phyloP scores from a whole-genome alignment of 2,329 filamentous ascomycete genomes.

The Trichocomaceae sp. region DNA sequence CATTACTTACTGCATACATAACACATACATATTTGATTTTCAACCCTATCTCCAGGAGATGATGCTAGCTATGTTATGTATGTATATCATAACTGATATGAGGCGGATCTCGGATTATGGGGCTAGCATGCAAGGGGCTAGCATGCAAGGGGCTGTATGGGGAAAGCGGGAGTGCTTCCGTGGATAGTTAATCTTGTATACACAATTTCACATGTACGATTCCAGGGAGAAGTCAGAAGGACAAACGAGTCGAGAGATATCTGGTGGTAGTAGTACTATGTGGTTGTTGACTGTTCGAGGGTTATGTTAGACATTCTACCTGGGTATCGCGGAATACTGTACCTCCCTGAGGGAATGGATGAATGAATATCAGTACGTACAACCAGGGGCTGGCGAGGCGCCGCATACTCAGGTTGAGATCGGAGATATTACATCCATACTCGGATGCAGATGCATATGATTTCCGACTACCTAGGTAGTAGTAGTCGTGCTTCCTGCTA shows the following conservation, averaged over 20 bases:
- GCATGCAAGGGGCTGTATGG: slow-evolving; percentile 1
- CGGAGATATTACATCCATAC: not conserved
- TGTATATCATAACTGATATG: not conserved
- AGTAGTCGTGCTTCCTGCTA: not conserved
- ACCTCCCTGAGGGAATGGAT: too few relatives aligned
- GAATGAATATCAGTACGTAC: not conserved
- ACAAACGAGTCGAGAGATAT: too few relatives aligned
- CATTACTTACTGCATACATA: slow-evolving; percentile 3
- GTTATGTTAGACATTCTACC: too few relatives aligned
- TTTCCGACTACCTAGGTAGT: not conserved
- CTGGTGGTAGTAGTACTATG: too few relatives aligned
- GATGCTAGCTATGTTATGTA: slow-evolving; percentile 1
- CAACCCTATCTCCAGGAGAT: too few relatives aligned
- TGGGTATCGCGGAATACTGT: too few relatives aligned
- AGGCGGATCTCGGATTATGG: not conserved
- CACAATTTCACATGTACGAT: too few relatives aligned
- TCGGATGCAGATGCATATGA: not conserved
- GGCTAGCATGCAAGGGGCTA: slow-evolving; percentile 1
- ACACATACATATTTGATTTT: not conserved
- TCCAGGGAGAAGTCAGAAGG: too few relatives aligned
- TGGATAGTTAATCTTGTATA: not conserved
- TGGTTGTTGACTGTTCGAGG: too few relatives aligned
- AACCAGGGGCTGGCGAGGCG: not conserved
- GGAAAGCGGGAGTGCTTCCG: not conserved
- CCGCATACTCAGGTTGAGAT: not conserved